Percentiles rank a stretch among this genome's conserved stretches.
These are phyloP conservation scores for Trametes cinnabarina DNA, from an alignment of 768 basidiomycete species.

Conservation along the genomic window DNA sequence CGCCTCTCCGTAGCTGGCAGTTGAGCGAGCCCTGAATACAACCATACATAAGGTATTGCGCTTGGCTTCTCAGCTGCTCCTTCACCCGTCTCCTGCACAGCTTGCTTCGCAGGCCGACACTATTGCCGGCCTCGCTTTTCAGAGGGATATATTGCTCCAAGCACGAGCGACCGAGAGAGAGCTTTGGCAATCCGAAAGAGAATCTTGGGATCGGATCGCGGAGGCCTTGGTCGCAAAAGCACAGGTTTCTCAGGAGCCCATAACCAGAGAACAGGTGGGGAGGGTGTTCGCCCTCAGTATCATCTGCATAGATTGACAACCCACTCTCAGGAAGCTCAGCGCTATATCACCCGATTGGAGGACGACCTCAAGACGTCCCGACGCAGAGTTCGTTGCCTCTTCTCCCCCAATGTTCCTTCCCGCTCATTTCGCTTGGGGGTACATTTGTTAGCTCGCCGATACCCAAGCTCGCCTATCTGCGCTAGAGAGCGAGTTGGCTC, in stretches of 20 bases:
- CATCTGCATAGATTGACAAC: not conserved
- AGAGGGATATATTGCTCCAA: slow-evolving; percentile 55
- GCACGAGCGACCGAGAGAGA: slow-evolving; percentile 57
- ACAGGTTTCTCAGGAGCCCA: slow-evolving; percentile 37
- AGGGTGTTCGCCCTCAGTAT: no score
- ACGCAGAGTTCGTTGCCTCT: slow-evolving; percentile 47
- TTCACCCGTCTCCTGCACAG: slow-evolving; percentile 33
- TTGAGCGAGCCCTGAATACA: not conserved
- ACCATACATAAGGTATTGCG: slow-evolving; percentile 16
- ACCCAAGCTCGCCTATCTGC: slow-evolving; percentile 49
- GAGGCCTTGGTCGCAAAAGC: slow-evolving; percentile 60
- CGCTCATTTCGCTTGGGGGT: not conserved
- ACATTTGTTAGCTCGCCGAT: slow-evolving; percentile 50
- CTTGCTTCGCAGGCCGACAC: slow-evolving; percentile 60
- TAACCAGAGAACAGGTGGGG: slow-evolving; percentile 13
- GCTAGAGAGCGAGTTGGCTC: slow-evolving; percentile 63
- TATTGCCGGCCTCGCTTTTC: slow-evolving; percentile 53
- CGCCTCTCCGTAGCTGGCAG: not conserved
- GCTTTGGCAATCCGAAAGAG: slow-evolving; percentile 61
- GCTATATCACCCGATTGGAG: slow-evolving; percentile 47
- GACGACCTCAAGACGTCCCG: slow-evolving; percentile 62
- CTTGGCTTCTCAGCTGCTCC: slow-evolving; percentile 13
- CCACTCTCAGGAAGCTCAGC: slow-evolving; percentile 52
- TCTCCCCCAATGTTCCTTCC: not conserved
- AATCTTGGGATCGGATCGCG: slow-evolving; percentile 62